Evolutionary conservation across 2,329 filamentous ascomycete genomes (phyloP).

Genomic region (Purpureocillium lavendulum): DNA sequence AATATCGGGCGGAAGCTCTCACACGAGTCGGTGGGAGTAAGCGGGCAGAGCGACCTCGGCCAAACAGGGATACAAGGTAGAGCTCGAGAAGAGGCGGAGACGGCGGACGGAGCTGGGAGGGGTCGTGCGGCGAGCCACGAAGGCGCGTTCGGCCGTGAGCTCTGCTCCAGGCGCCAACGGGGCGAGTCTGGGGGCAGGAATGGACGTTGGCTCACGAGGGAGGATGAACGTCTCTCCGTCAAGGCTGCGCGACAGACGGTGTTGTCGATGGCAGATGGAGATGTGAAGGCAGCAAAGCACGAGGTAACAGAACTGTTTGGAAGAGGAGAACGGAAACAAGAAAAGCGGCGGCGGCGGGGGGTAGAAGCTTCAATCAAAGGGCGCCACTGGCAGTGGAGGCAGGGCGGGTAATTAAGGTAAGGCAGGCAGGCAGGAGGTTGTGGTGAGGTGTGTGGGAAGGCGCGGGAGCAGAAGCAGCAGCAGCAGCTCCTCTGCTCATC

Average conservation of each 20-base stretch:
- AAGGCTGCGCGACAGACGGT: background rate
- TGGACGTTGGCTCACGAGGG: too few relatives aligned
- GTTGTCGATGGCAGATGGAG: background rate
- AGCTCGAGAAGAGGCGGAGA: background rate
- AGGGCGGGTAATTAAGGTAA: slow-evolving; percentile 3
- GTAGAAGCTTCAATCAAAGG: slow-evolving; percentile 12
- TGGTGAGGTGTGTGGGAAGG: background rate
- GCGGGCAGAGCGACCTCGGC: background rate
- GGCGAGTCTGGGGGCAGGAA: too few relatives aligned
- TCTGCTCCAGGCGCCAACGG: too few relatives aligned
- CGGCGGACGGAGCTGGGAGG: slow-evolving; percentile 1
- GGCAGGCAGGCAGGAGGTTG: slow-evolving; percentile 1
- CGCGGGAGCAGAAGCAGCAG: too few relatives aligned
- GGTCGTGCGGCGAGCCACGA: background rate
- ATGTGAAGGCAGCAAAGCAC: background rate
- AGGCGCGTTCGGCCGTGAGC: too few relatives aligned
- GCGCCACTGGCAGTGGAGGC: slow-evolving; percentile 2
- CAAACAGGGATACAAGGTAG: background rate
- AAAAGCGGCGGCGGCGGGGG: background rate
- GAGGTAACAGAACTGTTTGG: background rate
- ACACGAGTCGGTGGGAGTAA: background rate
- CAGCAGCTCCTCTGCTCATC: too few relatives aligned
- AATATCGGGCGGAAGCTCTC: background rate
- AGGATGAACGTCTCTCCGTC: background rate
- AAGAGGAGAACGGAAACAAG: background rate